phyloP scores from a whole-genome alignment of 2,329 filamentous ascomycete species.

The Colletotrichum chrysophilum region DNA sequence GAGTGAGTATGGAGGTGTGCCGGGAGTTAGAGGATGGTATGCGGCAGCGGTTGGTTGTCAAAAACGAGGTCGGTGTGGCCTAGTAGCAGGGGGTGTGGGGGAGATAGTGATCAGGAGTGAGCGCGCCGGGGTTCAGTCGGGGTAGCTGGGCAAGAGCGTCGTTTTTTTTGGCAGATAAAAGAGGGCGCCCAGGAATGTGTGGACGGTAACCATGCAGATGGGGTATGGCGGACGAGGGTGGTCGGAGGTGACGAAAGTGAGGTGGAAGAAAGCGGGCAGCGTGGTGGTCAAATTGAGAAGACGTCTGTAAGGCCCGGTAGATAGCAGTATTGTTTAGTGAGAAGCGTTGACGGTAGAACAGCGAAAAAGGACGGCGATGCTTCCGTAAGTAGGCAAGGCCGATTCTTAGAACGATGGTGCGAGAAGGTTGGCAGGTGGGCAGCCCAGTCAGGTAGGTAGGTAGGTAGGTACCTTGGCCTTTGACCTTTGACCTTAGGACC shows the following conservation, averaged over 20 bases:
- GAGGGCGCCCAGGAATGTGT: neutral
- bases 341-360: neutral
- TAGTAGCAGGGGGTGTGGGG: neutral
- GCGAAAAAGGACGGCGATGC: neutral
- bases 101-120: neutral
- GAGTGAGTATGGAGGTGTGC: neutral
- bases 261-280: neutral
- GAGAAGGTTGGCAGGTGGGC: neutral
- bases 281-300: neutral
- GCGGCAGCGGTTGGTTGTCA: constrained; percentile 12
- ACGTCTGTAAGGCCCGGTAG: neutral
- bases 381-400: neutral
- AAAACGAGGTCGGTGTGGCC: constrained; percentile 20
- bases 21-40: constrained; percentile 11
- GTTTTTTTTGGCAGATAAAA: constrained; percentile 7
- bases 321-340: neutral
- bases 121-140: neutral
- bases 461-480: neutral
- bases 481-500: neutral
- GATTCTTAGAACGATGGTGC: neutral
- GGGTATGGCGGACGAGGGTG: neutral
- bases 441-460: neutral
- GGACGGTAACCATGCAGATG: constrained; percentile 1
- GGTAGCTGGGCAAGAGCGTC: neutral
- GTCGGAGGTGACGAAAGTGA: neutral